Evolutionary conservation across 176 grass and related monocot genomes (phyloP), one percentile per base, ranked within the genome.

Genomic region (Alopecurus myosuroides): DNA sequence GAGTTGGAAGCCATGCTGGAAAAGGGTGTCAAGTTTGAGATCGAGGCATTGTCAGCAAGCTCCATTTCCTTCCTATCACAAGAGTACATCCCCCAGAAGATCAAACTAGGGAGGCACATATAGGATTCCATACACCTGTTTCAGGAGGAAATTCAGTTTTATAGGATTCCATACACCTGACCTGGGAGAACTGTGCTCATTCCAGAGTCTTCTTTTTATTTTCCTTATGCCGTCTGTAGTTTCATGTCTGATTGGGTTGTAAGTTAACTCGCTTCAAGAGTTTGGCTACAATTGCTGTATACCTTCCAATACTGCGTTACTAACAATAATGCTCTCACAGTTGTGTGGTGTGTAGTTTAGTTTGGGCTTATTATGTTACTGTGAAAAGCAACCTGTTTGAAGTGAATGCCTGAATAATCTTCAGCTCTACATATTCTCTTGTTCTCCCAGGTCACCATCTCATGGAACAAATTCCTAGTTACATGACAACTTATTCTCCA

Each of bases 21-120:
- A 46, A 94, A 87, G 48, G 97, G 93, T 83, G 91, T 94, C 63
- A 99, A 96, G 78, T 99, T 96, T 90, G 97, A 99, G 86, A 99
- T 91, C 17, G 93, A 99, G 91, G 91, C 93, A 85, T 62, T 99
- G 17, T 92, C 97, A 82, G 85, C 89, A 46, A 86, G 85, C 83
- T 99, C 88, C 66, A 91, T 99, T 87, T 85, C 97, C 17, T 96
- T 99, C 65, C 85, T 98, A 70, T 94, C 97, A 31, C 74, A 92
- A 49, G 84, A 89, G 76, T 98, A 95, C 75, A 95, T 98, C 12
- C 88, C 97, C 33, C 65, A 30, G 30, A 95, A 95, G 91, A 98
- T 98, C 63, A 78, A 89, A 70, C 62, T 86, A n/a, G 91, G 91
- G 83, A 92, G 61, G 57, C 73, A 94, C 67, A 70, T 95, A 36